phyloP scores from a whole-genome alignment of 495 filamentous ascomycete species.

The Pseudevernia furfuracea region DNA sequence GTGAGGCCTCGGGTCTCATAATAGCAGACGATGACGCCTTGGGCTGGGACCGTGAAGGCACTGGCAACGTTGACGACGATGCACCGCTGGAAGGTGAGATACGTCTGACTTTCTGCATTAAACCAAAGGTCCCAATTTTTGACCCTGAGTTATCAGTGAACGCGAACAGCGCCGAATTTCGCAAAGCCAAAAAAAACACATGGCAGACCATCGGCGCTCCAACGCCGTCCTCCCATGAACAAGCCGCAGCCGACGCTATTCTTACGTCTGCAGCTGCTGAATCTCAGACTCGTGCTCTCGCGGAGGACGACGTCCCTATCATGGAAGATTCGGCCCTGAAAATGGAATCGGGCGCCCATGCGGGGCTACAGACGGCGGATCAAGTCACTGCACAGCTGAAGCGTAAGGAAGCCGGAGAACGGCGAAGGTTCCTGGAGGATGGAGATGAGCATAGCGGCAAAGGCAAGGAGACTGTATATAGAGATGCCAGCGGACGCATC shows the following conservation, averaged over 20 bases:
- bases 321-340: constrained; percentile 31
- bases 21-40: constrained; percentile 87
- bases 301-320: constrained; percentile 41
- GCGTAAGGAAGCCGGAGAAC: constrained; percentile 36
- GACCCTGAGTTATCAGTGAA: constrained; percentile 35
- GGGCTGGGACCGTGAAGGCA: constrained; percentile 50
- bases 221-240: constrained; percentile 42
- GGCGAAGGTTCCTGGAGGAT: constrained; percentile 21
- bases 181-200: constrained; percentile 62
- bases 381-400: constrained; percentile 69
- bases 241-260: constrained; percentile 73
- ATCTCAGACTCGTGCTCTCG: constrained; percentile 37
- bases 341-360: constrained; percentile 81
- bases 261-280: constrained; percentile 66
- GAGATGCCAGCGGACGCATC: constrained; percentile 84
- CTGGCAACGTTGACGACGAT: constrained; percentile 37
- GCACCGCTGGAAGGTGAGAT: constrained; percentile 34
- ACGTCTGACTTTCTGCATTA: background rate
- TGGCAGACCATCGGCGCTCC: constrained; percentile 66
- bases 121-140: background rate
- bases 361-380: constrained; percentile 75
- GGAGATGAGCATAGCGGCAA: constrained; percentile 29
- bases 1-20: constrained; percentile 52
- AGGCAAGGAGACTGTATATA: constrained; percentile 76
- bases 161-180: constrained; percentile 59